Base-by-base conservation (phyloP, 164 flowering plant genomes). In the Sedum album region DNA sequence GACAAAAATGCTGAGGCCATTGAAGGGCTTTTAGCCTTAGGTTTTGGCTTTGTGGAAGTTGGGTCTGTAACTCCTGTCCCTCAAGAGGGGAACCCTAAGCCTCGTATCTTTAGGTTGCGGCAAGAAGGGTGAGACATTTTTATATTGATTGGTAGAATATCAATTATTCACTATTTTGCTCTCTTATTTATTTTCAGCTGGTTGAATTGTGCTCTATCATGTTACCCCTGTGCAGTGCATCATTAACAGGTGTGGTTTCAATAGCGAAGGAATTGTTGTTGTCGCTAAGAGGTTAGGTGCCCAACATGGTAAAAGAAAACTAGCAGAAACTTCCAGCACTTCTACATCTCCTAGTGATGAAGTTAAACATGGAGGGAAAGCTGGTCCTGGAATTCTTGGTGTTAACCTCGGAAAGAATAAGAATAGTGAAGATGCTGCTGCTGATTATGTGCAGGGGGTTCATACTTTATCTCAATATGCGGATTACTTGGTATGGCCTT, bases 1-100 rank as follows among this genome's bases (percentile, higher is more conserved):
- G 99, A 95, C 82, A 95, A 95, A 81, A 88, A 95, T 85, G 99
- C 99, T n/a, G 97, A 85, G 81, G 99, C 99, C 69, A 83, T 92
- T 76, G 99, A 95, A 67, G 96, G 97, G 26, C 77, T 95, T 68
- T 84, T 95, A 65, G 97, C 87, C 11, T 66, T 92, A 65, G 99
- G 99, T 26, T 95, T 90, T 88, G 97, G 99, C 65, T 95, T 95
- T 75, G 89, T 95, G 17, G 99, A 95, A 80, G 96, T 90, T 80
- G 97, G 99, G 49, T 95, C 97, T 26, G 99, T 95, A 25, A 95
- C 97, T 25, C 99, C 99, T 69, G 78, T 86, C 65, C 97, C 99
- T 36, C 99, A 95, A 68, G 99, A 90, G 76, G 99, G 99, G 33
- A 92, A 92, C 79, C 91, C 92, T 71, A 95, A 89, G 80, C 99